phyloP scores from a whole-genome alignment of 2,329 filamentous ascomycete genomes.

The Leptographium wingfieldii region DNA sequence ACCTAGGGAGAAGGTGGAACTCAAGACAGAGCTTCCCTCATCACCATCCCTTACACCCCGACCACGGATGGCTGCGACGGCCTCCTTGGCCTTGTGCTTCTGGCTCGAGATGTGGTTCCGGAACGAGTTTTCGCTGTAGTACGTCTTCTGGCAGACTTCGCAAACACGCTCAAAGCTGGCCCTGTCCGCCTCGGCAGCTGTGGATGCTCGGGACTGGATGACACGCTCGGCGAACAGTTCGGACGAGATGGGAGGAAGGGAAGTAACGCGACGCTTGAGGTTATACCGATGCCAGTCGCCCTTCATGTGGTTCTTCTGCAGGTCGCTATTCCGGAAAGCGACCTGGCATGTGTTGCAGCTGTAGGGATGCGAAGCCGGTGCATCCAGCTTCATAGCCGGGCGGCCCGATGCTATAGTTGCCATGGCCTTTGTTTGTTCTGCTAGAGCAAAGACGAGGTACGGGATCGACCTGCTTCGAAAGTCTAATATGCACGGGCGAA shows the following conservation, averaged over 20 bases:
- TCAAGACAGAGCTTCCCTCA: constrained; percentile 70
- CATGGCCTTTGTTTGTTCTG: constrained; percentile 23
- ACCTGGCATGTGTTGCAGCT: constrained; percentile 98
- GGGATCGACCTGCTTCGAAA: too few species aligned
- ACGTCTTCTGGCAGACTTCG: constrained; percentile 74
- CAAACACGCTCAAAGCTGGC: constrained; percentile 81
- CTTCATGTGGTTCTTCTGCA: constrained; percentile 93
- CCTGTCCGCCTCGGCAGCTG: constrained; percentile 73
- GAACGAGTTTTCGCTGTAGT: constrained; percentile 93
- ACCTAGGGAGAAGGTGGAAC: constrained; percentile 82
- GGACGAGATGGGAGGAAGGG: constrained; percentile 78
- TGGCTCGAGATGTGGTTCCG: constrained; percentile 84
- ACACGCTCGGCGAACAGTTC: constrained; percentile 96
- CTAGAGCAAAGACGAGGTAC: not conserved
- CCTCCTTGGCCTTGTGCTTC: constrained; percentile 67
- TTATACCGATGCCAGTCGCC: constrained; percentile 99
- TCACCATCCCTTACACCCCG: constrained; percentile 38
- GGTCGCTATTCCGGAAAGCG: constrained; percentile 84
- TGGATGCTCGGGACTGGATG: constrained; percentile 73
- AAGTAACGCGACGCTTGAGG: constrained; percentile 84
- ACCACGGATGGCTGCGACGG: constrained; percentile 27
- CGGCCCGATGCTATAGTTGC: constrained; percentile 32
- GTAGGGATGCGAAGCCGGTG: constrained; percentile 61
- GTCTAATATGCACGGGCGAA: not conserved
- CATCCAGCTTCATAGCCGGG: constrained; percentile 17